Percentiles rank a stretch among this genome's conserved stretches.
These are phyloP conservation scores for Nicotiana otophora DNA, from an alignment of 257 asterid genomes.

Conservation along the genomic window DNA sequence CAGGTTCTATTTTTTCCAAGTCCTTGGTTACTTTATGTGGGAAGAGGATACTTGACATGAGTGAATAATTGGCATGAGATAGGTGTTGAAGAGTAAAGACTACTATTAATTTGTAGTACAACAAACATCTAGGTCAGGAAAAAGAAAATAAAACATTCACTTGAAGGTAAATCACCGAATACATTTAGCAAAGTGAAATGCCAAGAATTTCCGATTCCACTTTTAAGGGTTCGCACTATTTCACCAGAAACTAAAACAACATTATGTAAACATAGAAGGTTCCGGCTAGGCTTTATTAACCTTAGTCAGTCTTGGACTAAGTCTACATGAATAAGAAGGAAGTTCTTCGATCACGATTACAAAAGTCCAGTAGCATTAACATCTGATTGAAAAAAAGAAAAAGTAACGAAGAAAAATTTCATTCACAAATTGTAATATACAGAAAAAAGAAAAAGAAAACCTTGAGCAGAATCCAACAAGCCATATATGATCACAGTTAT, in stretches of 20 bases:
- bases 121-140: neutral
- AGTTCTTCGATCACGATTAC: neutral
- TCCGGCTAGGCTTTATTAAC: neutral
- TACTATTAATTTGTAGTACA: neutral
- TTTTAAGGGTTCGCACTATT: no score
- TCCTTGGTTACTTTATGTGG: neutral
- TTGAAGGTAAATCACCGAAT: neutral
- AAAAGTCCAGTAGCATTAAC: neutral
- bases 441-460: neutral
- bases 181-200: neutral
- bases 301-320: neutral
- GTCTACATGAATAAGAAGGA: neutral
- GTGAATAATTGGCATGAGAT: neutral
- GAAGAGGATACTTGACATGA: neutral
- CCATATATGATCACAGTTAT: neutral
- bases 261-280: conserved; percentile 21
- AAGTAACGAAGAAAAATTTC: neutral
- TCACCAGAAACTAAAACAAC: no score
- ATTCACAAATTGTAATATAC: conserved; percentile 1
- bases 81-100: neutral
- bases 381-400: neutral
- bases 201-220: neutral
- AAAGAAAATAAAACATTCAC: neutral
- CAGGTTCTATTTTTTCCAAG: neutral
- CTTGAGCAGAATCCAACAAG: neutral